Evolutionary conservation across 352 stramenopile species (phyloP).

Genomic region (Pythium guiyangense): DNA sequence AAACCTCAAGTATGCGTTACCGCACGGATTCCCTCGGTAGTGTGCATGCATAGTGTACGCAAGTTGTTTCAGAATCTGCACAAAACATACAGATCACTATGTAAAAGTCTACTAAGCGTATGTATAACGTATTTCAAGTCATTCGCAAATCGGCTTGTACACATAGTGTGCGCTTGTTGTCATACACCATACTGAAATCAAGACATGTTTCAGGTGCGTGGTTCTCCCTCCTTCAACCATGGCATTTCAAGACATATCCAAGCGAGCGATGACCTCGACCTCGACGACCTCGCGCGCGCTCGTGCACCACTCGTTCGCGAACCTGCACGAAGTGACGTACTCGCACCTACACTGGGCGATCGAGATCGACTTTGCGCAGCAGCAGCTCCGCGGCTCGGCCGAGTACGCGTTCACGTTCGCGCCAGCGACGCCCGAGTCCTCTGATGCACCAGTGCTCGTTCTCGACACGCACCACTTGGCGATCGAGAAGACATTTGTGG

Average conservation of each 20-base stretch:
- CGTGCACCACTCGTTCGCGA: constrained; percentile 77
- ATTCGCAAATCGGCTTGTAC: too few species aligned
- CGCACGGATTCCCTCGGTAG: too few species aligned
- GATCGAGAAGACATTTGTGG: constrained; percentile 53
- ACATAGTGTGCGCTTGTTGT: too few species aligned
- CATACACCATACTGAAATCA: too few species aligned
- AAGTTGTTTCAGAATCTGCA: too few species aligned
- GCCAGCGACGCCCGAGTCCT: constrained; percentile 8
- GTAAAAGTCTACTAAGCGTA: too few species aligned
- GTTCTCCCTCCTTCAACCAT: not conserved
- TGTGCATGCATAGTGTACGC: too few species aligned
- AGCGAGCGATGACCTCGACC: not conserved
- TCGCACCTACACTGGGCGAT: constrained; percentile 86
- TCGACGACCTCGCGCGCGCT: constrained; percentile 12
- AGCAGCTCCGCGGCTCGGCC: constrained; percentile 70
- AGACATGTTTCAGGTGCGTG: too few species aligned
- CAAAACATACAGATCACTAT: too few species aligned
- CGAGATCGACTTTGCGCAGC: constrained; percentile 78
- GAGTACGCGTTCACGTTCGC: constrained; percentile 76
- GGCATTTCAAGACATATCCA: not conserved
- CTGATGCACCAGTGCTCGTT: constrained; percentile 29
- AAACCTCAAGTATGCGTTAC: too few species aligned
- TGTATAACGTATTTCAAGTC: too few species aligned
- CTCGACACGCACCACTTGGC: constrained; percentile 86
- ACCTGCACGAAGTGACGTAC: constrained; percentile 77